Evolutionary conservation across 169 alveolate species (phyloP), one percentile per base, ranked within the genome.

Genomic region (Plasmodium berghei): DNA sequence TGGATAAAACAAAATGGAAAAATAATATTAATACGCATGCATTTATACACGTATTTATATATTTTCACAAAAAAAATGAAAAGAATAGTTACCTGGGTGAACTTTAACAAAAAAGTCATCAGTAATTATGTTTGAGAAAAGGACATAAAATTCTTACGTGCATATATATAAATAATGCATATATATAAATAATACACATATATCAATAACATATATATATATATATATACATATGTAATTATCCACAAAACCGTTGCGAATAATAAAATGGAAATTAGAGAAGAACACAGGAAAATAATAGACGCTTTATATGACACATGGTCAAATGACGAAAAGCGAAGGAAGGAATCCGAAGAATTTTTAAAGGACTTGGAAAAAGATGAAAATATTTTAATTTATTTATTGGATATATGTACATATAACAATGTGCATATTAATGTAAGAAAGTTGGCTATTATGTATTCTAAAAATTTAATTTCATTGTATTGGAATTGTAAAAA

Each of bases 301-400:
- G 90, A 83, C 24, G 90, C 75, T 12, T 55, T 83, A 5, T 83
- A 83, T 49, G 90, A 83, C 58, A 67, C 90, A 5, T 83, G 90
- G 80, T 83, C 90, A 12, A 83, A 83, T 12, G 90, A 83, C 18
- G 49, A 83, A 16, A 69, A 42, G 0, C 71, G 72, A 1, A 66
- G 90, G 56, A 67, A 66, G 18, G 90, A 83, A 16, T 52, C 90
- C 0, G 90, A 83, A 49, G 16, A 28, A 40, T 10, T 83, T 28
- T 61, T 83, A 16, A 67, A 26, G 9, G 56, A 83, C 4, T 67
- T n/a, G 8, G 90, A 83, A 56, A 83, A 83, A 61, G 83, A 67
- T 20, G 73, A 66, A 5, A 20, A 34, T 8, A 67, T 83, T 22
- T 67, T 83, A 34, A 16, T 52, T n/a, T 46, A 49, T 61, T 42